These are phyloP conservation scores for Lycium barbarum DNA, from an alignment of 257 asterid genomes.

Conservation along the genomic window DNA sequence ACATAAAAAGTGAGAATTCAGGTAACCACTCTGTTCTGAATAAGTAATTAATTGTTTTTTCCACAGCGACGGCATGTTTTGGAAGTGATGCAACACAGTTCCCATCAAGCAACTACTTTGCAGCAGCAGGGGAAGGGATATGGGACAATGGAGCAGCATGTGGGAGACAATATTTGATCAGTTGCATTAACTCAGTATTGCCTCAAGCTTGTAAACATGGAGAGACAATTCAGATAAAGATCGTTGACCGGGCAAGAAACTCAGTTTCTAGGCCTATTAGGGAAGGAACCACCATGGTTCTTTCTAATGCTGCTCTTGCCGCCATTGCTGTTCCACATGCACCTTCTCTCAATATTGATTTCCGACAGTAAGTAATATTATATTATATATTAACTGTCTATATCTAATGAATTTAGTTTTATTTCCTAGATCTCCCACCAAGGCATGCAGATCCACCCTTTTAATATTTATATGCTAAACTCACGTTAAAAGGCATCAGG, in stretches of 20 bases:
- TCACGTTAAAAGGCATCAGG: no score
- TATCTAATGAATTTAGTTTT: not conserved
- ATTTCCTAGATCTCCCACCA: not conserved
- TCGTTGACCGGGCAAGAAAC: constrained; percentile 65
- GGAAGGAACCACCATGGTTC: constrained; percentile 55
- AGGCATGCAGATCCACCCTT: not conserved
- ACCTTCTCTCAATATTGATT: constrained; percentile 59
- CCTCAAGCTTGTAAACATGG: constrained; percentile 52
- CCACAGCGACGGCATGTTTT: constrained; percentile 71
- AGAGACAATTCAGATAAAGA: constrained; percentile 54
- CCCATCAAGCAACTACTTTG: constrained; percentile 71
- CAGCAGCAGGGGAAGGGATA: constrained; percentile 79
- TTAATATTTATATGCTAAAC: no score
- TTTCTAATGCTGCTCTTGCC: constrained; percentile 56
- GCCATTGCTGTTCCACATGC: constrained; percentile 49
- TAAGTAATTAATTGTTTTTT: no score
- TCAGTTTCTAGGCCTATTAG: constrained; percentile 51
- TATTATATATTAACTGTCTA: not conserved
- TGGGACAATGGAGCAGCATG: constrained; percentile 92
- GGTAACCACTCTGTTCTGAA: not conserved
- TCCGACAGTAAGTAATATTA: constrained; percentile 59
- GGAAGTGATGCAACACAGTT: constrained; percentile 61
- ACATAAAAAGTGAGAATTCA: not conserved
- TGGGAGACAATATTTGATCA: constrained; percentile 77
- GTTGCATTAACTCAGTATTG: constrained; percentile 62